Base-by-base conservation (phyloP, 2,329 filamentous ascomycete genomes). In the Ploettnerulaceae sp. region DNA sequence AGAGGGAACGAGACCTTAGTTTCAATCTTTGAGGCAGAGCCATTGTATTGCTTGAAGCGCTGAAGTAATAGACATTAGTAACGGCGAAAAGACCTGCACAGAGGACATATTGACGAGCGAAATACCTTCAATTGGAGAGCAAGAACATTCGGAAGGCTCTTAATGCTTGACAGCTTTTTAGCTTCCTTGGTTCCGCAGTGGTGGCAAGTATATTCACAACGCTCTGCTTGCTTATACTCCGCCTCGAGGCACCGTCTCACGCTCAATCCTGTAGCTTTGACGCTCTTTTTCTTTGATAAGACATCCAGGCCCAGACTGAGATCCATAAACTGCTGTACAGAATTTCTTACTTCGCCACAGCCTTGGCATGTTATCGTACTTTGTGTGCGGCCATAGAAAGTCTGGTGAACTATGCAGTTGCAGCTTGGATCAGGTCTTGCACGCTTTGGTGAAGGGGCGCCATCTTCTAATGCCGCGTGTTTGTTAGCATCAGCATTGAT, bases 351-450 rank as follows among this genome's bases (percentile, higher is more conserved):
- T 56, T 89, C 90, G 48, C 82, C 76, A 67, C 91, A 97, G 58
- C 84, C 86, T 61, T 89, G 84, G 67, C 91, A 98, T 14, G 88
- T 95, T 29, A 95, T 91, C 15, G 86, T 91, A 61, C 84, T 93
- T 59, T 88, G 86, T 51, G 94, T 79, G 64, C 94, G 91, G 51
- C 93, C 93, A 64, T 91, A 95, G 61, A 96, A 96, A 0, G 88
- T 90, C 62, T 91, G 86, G 65, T 97, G 93, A 57, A 97, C 85
- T 59, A 97, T 87, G 67, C 91, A 98, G 49, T 83, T 79, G 71
- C 93, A 97, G 18, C 44, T 52, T 21, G 53, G 33, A 62, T 69
- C 40, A 39, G 47, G 52, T 11, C 51, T 53, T n/a, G 47, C 53
- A 40, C 58, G 36, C 38, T 35, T 46, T 6, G 33, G 28, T 12